Evolutionary conservation across 768 basidiomycete genomes (phyloP).

Genomic region (Termitomyces sp.): DNA sequence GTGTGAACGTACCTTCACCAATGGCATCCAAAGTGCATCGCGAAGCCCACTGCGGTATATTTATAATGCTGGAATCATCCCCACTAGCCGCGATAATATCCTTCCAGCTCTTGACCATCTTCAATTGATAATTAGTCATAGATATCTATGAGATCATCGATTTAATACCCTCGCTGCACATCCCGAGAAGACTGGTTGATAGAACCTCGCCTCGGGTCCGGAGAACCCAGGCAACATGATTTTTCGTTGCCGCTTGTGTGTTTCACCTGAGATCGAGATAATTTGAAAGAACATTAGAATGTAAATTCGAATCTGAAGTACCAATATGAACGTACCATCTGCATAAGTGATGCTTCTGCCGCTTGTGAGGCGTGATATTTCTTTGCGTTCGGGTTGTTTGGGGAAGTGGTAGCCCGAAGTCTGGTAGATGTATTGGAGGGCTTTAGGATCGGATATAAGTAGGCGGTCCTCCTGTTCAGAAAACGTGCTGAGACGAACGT

Average conservation of each 20-base stretch:
- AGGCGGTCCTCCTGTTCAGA: slow-evolving; percentile 36
- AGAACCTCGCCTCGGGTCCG: slow-evolving; percentile 36
- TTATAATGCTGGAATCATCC: slow-evolving; percentile 24
- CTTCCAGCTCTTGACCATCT: slow-evolving; percentile 37
- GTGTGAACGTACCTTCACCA: slow-evolving; percentile 33
- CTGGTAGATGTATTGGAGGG: slow-evolving; percentile 39
- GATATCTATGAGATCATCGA: slow-evolving; percentile 4
- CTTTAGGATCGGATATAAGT: slow-evolving; percentile 44
- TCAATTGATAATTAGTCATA: slow-evolving; percentile 6
- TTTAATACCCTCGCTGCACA: slow-evolving; percentile 26
- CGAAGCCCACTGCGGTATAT: slow-evolving; percentile 34
- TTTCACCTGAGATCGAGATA: slow-evolving; percentile 20
- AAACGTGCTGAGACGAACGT: not conserved
- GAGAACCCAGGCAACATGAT: slow-evolving; percentile 44
- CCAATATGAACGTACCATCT: slow-evolving; percentile 26
- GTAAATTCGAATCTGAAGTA: not conserved
- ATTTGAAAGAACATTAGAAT: not conserved
- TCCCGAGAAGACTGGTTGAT: slow-evolving; percentile 34
- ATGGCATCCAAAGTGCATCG: slow-evolving; percentile 47
- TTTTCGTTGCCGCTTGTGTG: slow-evolving; percentile 42
- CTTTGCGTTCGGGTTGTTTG: slow-evolving; percentile 34
- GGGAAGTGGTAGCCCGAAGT: slow-evolving; percentile 38
- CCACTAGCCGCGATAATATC: slow-evolving; percentile 25
- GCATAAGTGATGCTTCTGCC: slow-evolving; percentile 36
- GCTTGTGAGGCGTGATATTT: slow-evolving; percentile 26